Base-by-base conservation (phyloP, 805 yeast species). In the Debaryomyces prosopidis region DNA sequence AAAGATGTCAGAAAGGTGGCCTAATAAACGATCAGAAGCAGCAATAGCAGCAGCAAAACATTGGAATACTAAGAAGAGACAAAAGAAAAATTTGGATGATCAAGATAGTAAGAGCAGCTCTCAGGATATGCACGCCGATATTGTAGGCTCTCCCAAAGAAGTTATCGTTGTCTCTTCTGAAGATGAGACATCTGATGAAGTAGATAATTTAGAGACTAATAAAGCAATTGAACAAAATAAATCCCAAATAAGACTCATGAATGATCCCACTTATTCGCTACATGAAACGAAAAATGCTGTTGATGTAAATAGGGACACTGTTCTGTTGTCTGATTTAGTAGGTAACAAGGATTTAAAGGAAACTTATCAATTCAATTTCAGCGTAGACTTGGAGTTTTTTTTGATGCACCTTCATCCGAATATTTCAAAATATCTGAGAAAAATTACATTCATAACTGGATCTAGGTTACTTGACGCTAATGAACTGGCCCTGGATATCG, bases 281-380 rank as follows among this genome's bases (percentile, higher is more conserved):
- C 45, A 33, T 23, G 47, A 54, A 14, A 38, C 40, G 8, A 42
- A 43, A 6, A 44, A 31, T 1, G 46, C 45, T 14, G 45, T 30
- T 4, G 42, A 50, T 4, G 54, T 53, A 3, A 66, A 66, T 40
- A 44, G 46, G 15, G 69, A 68, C 28, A 51, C 70, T 0, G 60
- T 69, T 2, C 52, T 45, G 36, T 49, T 70, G 6, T 36, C 50
- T 6, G 54, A 59, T n/a, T 53, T 70, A 8, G 44, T 71, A 6
- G 71, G 75, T 4, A 59, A 65, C 9, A 36, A 51, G 4, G 64
- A 66, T 7, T 49, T 80, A 15, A 38, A 38, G 7, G 64, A 62
- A 39, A 65, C 78, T 0, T 70, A 65, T 45, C 72, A 80, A 30
- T 80, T 80, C 61, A 79, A 80, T 50, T 81, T 67, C 52, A 75